Percentiles rank a stretch among this genome's conserved stretches.
Conservation (phyloP, 148 eudicot species). For the Amaranthus cruentus region DNA sequence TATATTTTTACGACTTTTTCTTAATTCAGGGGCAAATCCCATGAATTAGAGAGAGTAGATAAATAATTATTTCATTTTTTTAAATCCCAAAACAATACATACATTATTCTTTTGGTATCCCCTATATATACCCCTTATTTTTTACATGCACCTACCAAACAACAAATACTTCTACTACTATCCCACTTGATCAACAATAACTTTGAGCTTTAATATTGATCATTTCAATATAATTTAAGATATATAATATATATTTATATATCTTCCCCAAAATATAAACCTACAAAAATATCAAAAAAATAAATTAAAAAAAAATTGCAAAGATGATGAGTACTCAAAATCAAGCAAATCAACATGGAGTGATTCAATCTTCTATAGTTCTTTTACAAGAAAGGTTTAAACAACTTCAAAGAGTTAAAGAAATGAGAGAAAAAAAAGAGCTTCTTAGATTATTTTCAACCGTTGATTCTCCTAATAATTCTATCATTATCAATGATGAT, state of each 20-base stretch:
- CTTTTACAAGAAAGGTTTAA: constrained; percentile 75
- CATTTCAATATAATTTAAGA: not conserved
- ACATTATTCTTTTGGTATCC: not conserved
- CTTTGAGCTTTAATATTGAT: not conserved
- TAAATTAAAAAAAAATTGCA: not conserved
- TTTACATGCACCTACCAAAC: not conserved
- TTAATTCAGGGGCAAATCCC: too few relatives aligned
- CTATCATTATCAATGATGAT: not conserved
- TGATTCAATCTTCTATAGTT: constrained; percentile 55
- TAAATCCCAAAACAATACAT: constrained; percentile 11
- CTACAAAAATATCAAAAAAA: not conserved
- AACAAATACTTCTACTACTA: not conserved
- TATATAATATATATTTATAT: too few relatives aligned
- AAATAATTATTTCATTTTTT: not conserved
- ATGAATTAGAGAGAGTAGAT: not conserved
- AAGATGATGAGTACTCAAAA: constrained; percentile 28
- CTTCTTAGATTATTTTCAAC: constrained; percentile 33
- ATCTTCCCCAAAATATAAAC: not conserved
- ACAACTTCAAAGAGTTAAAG: constrained; percentile 59
- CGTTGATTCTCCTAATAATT: not conserved
- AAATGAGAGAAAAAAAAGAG: constrained; percentile 64
- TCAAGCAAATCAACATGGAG: constrained; percentile 26
- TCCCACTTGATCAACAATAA: not conserved
- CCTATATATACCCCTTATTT: constrained; percentile 14
- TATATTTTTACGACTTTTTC: too few relatives aligned